Percentiles rank a stretch among this genome's conserved stretches.
These are phyloP conservation scores for Mortierella sp. DNA, from an alignment of 371 early-diverging fungal species.

Conservation along the genomic window DNA sequence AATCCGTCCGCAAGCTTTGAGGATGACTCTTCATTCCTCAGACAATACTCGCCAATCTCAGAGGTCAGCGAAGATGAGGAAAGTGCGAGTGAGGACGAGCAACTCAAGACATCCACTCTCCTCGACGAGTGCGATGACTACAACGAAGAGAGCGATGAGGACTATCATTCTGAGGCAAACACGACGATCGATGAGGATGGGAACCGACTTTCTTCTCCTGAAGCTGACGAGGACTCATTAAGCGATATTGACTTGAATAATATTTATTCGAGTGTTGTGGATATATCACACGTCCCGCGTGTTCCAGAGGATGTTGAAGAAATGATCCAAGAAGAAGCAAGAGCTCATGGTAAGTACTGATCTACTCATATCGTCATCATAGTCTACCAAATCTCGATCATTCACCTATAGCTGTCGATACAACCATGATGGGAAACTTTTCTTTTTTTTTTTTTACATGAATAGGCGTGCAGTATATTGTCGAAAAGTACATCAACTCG, in stretches of 20 bases:
- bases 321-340: slow-evolving; percentile 25
- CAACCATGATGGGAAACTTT: background rate
- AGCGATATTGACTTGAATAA: slow-evolving; percentile 31
- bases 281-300: background rate
- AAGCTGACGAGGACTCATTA: slow-evolving; percentile 37
- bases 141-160: slow-evolving; percentile 54
- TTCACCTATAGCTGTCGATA: background rate
- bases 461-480: slow-evolving; percentile 25
- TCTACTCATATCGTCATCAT: background rate
- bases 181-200: slow-evolving; percentile 40
- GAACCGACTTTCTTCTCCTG: slow-evolving; percentile 18
- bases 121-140: slow-evolving; percentile 20
- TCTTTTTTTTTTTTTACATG: background rate
- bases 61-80: background rate
- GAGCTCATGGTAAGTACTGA: slow-evolving; percentile 23
- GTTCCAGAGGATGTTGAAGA: slow-evolving; percentile 21
- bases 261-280: slow-evolving; percentile 6
- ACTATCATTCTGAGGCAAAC: slow-evolving; percentile 40
- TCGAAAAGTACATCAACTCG: slow-evolving; percentile 25
- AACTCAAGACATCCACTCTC: background rate
- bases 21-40: slow-evolving; percentile 5
- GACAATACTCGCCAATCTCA: no score
- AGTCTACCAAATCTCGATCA: background rate
- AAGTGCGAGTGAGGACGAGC: slow-evolving; percentile 11
- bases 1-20: background rate